These are phyloP conservation scores for Clonostachys rosea DNA, from an alignment of 2,329 filamentous ascomycete species.

Conservation along the genomic window DNA sequence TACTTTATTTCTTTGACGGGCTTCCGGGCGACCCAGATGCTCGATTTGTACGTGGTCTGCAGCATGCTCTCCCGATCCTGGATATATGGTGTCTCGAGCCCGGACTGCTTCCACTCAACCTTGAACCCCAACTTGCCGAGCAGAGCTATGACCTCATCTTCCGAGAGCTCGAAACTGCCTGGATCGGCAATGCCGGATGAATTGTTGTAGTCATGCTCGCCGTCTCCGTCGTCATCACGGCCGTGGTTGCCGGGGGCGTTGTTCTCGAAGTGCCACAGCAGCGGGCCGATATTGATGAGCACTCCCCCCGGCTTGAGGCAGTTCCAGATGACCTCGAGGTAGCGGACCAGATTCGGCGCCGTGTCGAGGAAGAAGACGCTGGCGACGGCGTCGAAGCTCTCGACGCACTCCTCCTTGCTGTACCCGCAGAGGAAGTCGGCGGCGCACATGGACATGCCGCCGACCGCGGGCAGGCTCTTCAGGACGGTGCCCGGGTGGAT, in stretches of 20 bases:
- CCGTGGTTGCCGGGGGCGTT: constrained; percentile 56
- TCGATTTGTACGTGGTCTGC: constrained; percentile 74
- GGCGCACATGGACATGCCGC: constrained; percentile 86
- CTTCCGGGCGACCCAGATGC: constrained; percentile 84
- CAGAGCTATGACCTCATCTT: constrained; percentile 80
- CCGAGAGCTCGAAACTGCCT: constrained; percentile 82
- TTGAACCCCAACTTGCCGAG: constrained; percentile 73
- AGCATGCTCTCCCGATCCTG: constrained; percentile 83
- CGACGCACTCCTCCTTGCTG: constrained; percentile 53
- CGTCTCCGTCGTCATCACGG: constrained; percentile 44
- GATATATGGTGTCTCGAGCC: constrained; percentile 76
- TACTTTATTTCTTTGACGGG: constrained; percentile 12
- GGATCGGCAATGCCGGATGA: constrained; percentile 77
- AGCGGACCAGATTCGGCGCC: constrained; percentile 85
- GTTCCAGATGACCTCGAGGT: constrained; percentile 76
- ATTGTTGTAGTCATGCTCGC: constrained; percentile 40
- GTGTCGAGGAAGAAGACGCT: constrained; percentile 97
- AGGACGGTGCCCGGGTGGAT: constrained; percentile 63
- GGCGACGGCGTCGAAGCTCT: constrained; percentile 74
- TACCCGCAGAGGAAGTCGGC: constrained; percentile 93
- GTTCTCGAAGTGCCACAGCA: constrained; percentile 95
- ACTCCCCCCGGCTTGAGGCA: constrained; percentile 75
- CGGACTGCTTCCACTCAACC: constrained; percentile 58
- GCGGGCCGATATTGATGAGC: constrained; percentile 84
- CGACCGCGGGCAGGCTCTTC: constrained; percentile 13